Percentiles rank a stretch among this genome's conserved stretches.
Evolutionary conservation across 768 basidiomycete genomes (phyloP).

Genomic region (Collybia nuda): DNA sequence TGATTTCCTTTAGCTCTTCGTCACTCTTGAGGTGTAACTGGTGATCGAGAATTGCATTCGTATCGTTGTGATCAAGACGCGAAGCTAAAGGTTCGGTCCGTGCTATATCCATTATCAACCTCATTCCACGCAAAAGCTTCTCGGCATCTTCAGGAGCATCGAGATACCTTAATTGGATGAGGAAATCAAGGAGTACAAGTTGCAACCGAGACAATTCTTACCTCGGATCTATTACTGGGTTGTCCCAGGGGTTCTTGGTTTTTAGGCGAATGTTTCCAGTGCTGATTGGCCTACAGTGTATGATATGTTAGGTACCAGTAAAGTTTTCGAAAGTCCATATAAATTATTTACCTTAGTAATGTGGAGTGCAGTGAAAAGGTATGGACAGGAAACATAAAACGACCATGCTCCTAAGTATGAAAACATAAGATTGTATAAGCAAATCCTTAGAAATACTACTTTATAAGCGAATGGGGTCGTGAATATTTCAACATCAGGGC

Average conservation of each 20-base stretch:
- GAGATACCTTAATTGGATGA: conserved; percentile 32
- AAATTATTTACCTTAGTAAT: conserved; percentile 34
- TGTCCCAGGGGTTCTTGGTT: conserved; percentile 40
- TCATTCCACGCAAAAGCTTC: conserved; percentile 42
- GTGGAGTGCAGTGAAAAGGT: conserved; percentile 42
- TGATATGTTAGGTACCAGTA: neutral
- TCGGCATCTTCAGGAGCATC: conserved; percentile 37
- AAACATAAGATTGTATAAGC: neutral
- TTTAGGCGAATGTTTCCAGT: conserved; percentile 37
- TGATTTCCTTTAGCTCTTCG: conserved; percentile 38
- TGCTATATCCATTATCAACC: conserved; percentile 36
- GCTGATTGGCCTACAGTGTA: conserved; percentile 37
- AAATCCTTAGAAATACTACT: conserved; percentile 16
- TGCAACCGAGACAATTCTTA: conserved; percentile 11
- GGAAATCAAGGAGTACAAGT: no score
- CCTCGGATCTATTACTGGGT: conserved; percentile 46
- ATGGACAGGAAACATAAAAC: conserved; percentile 29
- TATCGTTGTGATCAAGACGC: conserved; percentile 32
- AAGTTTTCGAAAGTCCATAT: no score
- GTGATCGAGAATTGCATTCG: conserved; percentile 38
- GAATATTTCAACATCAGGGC: conserved; percentile 51
- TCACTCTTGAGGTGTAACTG: conserved; percentile 33
- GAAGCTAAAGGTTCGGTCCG: conserved; percentile 38
- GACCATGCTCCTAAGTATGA: conserved; percentile 33
- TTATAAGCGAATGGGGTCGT: conserved; percentile 42